phyloP scores from a whole-genome alignment of 495 filamentous ascomycete species.

The Chaetomidium leptoderma region DNA sequence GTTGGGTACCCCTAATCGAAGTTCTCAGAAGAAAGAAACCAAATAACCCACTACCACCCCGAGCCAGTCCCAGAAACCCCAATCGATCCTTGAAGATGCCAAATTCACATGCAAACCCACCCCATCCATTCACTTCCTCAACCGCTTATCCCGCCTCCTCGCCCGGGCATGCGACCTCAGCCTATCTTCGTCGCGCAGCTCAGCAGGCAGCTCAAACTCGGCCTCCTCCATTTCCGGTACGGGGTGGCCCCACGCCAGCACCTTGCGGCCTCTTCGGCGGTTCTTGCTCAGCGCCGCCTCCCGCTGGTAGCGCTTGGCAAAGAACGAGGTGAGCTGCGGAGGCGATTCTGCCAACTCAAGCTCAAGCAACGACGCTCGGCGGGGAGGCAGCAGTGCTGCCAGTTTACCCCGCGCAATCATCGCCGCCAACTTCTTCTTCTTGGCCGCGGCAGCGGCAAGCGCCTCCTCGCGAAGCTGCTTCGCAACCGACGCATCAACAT shows the following conservation, averaged over 20 bases:
- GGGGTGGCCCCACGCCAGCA: slow-evolving; percentile 72
- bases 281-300: slow-evolving; percentile 64
- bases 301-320: slow-evolving; percentile 68
- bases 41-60: background rate
- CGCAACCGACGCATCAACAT: slow-evolving; percentile 69
- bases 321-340: slow-evolving; percentile 82
- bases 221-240: slow-evolving; percentile 64
- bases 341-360: slow-evolving; percentile 28
- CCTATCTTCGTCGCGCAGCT: slow-evolving; percentile 63
- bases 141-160: slow-evolving; percentile 39
- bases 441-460: slow-evolving; percentile 36
- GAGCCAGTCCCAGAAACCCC: background rate
- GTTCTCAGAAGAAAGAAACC: background rate
- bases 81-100: background rate
- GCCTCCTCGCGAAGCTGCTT: slow-evolving; percentile 73
- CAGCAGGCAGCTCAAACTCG: slow-evolving; percentile 72
- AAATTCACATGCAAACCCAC: background rate
- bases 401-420: background rate
- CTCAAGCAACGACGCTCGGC: background rate
- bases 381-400: background rate
- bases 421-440: slow-evolving; percentile 16
- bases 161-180: slow-evolving; percentile 62
- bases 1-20: too few relatives aligned
- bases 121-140: slow-evolving; percentile 18
- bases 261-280: slow-evolving; percentile 47